Evolutionary conservation across 2,329 filamentous ascomycete genomes (phyloP).

Genomic region (Penicillium freii): DNA sequence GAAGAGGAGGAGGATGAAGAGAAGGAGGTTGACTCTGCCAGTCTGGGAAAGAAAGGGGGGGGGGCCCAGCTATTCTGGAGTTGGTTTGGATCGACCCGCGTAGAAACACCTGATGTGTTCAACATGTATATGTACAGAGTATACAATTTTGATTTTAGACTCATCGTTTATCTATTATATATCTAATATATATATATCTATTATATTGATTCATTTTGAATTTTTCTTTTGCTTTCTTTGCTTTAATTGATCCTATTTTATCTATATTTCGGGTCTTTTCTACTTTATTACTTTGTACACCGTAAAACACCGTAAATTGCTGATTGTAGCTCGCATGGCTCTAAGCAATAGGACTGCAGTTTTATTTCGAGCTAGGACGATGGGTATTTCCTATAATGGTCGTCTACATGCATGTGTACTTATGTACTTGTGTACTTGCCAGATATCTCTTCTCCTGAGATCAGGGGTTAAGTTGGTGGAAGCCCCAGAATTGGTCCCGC

Average conservation of each 20-base stretch:
- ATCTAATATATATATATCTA: background rate
- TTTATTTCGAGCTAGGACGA: background rate
- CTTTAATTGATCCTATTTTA: background rate
- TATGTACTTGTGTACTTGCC: constrained; percentile 3
- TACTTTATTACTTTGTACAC: background rate
- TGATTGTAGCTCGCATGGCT: background rate
- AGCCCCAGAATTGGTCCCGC: background rate
- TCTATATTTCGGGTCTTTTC: background rate
- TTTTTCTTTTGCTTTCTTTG: background rate
- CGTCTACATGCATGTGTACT: background rate
- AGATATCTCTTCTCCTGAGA: constrained; percentile 13
- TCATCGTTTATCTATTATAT: background rate
- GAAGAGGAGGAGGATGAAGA: constrained; percentile 21
- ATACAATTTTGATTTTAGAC: background rate
- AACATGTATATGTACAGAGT: background rate
- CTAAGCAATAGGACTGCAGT: background rate
- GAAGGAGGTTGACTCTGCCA: constrained; percentile 19
- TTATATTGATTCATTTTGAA: background rate
- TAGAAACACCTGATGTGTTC: constrained; percentile 9
- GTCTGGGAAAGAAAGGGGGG: constrained; percentile 36
- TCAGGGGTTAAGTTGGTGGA: constrained; percentile 20
- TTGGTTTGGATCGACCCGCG: constrained; percentile 23
- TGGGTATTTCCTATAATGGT: background rate
- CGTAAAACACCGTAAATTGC: background rate
- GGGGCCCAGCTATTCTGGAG: constrained; percentile 24